Evolutionary conservation across 345 rosid species (phyloP).

Genomic region (Murraya koenigii): DNA sequence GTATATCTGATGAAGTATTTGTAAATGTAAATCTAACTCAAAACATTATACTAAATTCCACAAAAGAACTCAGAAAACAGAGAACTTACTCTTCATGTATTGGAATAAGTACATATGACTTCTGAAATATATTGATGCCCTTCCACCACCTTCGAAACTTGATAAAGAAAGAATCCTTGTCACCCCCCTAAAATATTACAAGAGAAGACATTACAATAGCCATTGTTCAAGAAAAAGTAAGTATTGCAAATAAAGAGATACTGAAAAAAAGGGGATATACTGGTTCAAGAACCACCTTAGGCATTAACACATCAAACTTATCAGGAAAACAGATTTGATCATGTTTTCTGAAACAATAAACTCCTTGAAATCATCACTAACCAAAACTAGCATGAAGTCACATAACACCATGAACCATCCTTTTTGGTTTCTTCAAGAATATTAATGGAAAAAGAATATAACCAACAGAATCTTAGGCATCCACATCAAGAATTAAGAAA

Average conservation of each 20-base stretch:
- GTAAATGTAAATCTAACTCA: neutral
- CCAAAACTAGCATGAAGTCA: neutral
- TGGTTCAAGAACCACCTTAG: neutral
- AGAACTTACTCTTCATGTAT: conserved; percentile 83
- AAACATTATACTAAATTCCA: neutral
- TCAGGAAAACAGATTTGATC: neutral
- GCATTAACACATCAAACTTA: neutral
- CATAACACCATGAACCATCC: neutral
- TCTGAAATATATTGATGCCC: conserved; percentile 78
- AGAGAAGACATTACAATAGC: neutral
- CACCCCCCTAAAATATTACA: conserved; percentile 39
- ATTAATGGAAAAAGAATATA: neutral
- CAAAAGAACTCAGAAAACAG: neutral
- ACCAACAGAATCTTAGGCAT: neutral
- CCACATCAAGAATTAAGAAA: neutral
- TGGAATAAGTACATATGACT: conserved; percentile 85
- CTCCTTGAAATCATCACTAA: neutral
- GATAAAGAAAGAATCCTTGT: conserved; percentile 56
- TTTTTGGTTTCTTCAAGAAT: neutral
- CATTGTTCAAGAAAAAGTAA: neutral
- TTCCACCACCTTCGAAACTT: conserved; percentile 99
- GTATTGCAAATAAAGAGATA: neutral
- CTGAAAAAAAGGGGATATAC: neutral
- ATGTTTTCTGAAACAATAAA: neutral
- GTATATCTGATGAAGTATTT: too few relatives aligned